Conservation (phyloP, 345 rosid genomes). For the Euclidium syriacum region DNA sequence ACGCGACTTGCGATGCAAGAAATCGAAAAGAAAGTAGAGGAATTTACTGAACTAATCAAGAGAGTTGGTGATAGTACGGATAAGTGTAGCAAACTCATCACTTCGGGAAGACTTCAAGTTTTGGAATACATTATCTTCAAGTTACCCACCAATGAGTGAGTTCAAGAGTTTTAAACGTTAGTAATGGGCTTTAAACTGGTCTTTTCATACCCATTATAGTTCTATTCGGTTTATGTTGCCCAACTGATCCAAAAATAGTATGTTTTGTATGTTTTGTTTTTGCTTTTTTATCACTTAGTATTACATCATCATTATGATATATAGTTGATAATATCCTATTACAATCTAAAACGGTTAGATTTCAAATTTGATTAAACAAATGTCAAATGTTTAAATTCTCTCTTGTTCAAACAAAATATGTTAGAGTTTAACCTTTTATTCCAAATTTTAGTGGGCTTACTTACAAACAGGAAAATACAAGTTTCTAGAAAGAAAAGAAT, state of each 20-base stretch:
- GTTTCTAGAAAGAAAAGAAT: background rate
- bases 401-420: no score
- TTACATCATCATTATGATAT: no score
- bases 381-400: no score
- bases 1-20: slow-evolving; percentile 54
- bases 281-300: no score
- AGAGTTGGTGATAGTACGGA: slow-evolving; percentile 47
- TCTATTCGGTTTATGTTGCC: background rate
- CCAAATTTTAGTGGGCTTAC: no score
- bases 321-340: no score
- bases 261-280: no score
- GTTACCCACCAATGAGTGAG: slow-evolving; percentile 18
- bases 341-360: no score
- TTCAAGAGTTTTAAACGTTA: background rate
- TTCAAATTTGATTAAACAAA: no score
- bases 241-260: no score
- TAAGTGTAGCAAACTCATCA: slow-evolving; percentile 51
- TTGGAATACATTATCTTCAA: slow-evolving; percentile 50
- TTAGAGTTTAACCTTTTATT: no score
- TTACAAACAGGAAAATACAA: background rate
- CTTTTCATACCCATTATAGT: background rate
- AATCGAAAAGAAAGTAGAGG: slow-evolving; percentile 53
- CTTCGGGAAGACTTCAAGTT: slow-evolving; percentile 54
- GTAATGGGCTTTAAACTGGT: background rate
- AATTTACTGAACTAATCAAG: slow-evolving; percentile 41